These are phyloP conservation scores for Gloeophyllum trabeum DNA, from an alignment of 768 basidiomycete species.

Conservation along the genomic window DNA sequence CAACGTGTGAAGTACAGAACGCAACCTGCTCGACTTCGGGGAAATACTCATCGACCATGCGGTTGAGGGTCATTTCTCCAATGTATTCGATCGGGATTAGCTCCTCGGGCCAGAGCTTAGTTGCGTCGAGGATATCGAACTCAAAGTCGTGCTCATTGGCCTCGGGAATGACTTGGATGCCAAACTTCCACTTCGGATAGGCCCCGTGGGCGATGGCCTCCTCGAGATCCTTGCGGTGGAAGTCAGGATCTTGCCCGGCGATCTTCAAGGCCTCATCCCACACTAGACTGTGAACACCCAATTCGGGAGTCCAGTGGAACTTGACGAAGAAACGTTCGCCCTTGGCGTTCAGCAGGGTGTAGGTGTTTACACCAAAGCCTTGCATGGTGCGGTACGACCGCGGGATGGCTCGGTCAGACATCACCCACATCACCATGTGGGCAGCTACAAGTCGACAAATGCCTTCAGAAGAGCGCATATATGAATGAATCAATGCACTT, in stretches of 20 bases:
- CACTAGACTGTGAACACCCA: constrained; percentile 72
- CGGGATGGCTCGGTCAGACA: constrained; percentile 81
- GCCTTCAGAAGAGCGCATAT: constrained; percentile 2
- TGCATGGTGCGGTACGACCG: constrained; percentile 86
- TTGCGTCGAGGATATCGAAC: constrained; percentile 81
- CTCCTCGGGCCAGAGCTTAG: constrained; percentile 81
- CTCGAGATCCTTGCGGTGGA: constrained; percentile 76
- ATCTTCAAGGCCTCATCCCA: constrained; percentile 92
- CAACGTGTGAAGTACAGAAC: constrained; percentile 60
- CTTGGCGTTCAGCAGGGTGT: constrained; percentile 53
- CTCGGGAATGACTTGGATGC: constrained; percentile 63
- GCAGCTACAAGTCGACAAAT: constrained; percentile 30
- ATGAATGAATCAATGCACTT: constrained; percentile 5
- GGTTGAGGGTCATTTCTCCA: constrained; percentile 61
- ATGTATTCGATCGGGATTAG: constrained; percentile 67
- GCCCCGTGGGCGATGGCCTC: constrained; percentile 71
- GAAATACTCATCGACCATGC: constrained; percentile 67
- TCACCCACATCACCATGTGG: constrained; percentile 75
- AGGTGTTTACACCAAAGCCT: constrained; percentile 84
- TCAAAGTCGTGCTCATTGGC: constrained; percentile 71
- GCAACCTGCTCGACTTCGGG: constrained; percentile 84
- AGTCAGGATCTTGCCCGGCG: constrained; percentile 78
- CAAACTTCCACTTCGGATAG: constrained; percentile 71
- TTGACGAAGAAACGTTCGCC: constrained; percentile 77
- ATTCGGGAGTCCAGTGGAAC: constrained; percentile 74